Conservation (phyloP, 1,139 yeast species). For the Kurtzmaniella natalensis region DNA sequence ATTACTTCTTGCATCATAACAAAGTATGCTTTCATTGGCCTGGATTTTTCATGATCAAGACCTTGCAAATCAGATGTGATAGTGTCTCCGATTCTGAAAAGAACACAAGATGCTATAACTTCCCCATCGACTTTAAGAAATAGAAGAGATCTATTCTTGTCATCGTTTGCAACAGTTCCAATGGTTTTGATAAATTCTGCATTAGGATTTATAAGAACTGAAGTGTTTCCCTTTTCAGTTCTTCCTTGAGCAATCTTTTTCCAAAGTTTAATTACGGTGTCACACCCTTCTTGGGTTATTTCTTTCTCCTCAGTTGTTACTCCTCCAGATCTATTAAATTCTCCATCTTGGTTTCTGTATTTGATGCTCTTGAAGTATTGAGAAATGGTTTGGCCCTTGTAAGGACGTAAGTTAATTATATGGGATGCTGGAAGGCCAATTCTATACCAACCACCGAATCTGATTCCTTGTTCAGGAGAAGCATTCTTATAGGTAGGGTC, state of each 20-base stretch:
- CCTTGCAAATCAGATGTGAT: slow-evolving; percentile 45
- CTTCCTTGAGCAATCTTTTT: slow-evolving; percentile 34
- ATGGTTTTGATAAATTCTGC: slow-evolving; percentile 24
- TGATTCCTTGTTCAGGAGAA: slow-evolving; percentile 27
- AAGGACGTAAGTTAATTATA: slow-evolving; percentile 37
- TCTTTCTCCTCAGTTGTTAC: slow-evolving; percentile 19
- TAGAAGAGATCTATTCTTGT: slow-evolving; percentile 26
- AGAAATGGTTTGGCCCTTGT: slow-evolving; percentile 20
- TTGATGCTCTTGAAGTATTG: slow-evolving; percentile 38
- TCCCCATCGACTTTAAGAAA: slow-evolving; percentile 33
- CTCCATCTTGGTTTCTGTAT: slow-evolving; percentile 33
- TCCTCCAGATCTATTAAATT: slow-evolving; percentile 33
- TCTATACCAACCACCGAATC: slow-evolving; percentile 37
- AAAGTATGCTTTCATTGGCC: slow-evolving; percentile 39
- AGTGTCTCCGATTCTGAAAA: slow-evolving; percentile 40
- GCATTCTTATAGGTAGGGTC: slow-evolving; percentile 36
- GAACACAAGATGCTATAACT: slow-evolving; percentile 38
- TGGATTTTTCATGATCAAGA: slow-evolving; percentile 34
- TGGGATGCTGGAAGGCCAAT: slow-evolving; percentile 36
- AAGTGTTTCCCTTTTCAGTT: slow-evolving; percentile 30
- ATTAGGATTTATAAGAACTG: slow-evolving; percentile 32
- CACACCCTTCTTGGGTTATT: slow-evolving; percentile 26
- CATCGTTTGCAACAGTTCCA: slow-evolving; percentile 21
- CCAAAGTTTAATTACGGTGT: slow-evolving; percentile 29
- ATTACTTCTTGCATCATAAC: slow-evolving; percentile 48